phyloP scores from a whole-genome alignment of 2,329 filamentous ascomycete genomes.

The Seiridium cupressi region DNA sequence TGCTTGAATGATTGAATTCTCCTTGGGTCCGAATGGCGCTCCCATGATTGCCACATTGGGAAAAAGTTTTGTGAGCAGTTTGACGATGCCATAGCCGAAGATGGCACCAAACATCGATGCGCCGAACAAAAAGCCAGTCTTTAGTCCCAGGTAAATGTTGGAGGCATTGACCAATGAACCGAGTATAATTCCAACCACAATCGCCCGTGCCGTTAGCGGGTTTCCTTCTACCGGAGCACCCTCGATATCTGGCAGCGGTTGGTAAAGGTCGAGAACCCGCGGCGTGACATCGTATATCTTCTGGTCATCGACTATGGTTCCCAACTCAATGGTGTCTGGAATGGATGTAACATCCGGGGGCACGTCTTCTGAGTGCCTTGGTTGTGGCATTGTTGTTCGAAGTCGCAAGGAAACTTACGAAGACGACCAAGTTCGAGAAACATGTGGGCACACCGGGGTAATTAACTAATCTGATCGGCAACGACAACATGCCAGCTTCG shows the following conservation, averaged over 20 bases:
- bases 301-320: background rate
- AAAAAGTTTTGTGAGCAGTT: slow-evolving; percentile 39
- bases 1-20: slow-evolving; percentile 56
- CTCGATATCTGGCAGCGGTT: slow-evolving; percentile 35
- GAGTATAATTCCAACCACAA: slow-evolving; percentile 49
- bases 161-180: slow-evolving; percentile 56
- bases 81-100: slow-evolving; percentile 55
- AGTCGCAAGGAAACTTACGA: background rate
- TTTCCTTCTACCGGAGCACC: slow-evolving; percentile 30
- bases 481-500: background rate
- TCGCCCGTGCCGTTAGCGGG: slow-evolving; percentile 50
- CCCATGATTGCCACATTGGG: slow-evolving; percentile 49
- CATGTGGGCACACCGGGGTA: background rate
- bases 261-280: slow-evolving; percentile 32
- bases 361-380: background rate
- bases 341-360: background rate
- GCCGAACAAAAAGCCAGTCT: slow-evolving; percentile 45
- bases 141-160: slow-evolving; percentile 55
- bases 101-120: slow-evolving; percentile 48
- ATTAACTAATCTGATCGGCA: background rate
- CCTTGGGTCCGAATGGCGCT: slow-evolving; percentile 53
- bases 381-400: background rate
- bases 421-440: background rate
- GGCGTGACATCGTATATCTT: background rate
- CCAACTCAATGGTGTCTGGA: background rate